Conservation (phyloP, 2,329 filamentous ascomycete genomes). For the Ophiostoma triangulosporum region DNA sequence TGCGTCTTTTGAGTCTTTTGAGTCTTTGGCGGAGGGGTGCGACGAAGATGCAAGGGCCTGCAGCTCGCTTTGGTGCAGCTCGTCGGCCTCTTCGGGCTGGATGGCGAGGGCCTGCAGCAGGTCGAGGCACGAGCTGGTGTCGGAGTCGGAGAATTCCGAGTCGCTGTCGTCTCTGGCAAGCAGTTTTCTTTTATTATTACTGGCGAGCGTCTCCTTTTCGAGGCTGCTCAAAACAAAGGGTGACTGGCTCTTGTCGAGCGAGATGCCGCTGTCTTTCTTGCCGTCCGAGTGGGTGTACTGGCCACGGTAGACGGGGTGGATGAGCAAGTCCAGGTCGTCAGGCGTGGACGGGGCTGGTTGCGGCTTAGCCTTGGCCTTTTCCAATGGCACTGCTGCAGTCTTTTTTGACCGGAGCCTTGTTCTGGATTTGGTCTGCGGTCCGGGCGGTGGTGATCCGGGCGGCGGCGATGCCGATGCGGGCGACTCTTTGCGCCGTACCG, state of each 20-base stretch:
- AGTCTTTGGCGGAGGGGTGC: too few relatives aligned
- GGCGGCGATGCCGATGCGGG: too few relatives aligned
- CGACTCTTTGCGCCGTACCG: not conserved
- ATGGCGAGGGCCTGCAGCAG: conserved; percentile 19
- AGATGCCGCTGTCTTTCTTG: conserved; percentile 12
- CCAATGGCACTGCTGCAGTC: too few relatives aligned
- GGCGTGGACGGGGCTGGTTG: not conserved
- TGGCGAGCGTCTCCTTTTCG: not conserved
- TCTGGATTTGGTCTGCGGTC: not conserved
- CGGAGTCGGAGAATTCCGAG: not conserved
- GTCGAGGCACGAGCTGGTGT: conserved; percentile 16
- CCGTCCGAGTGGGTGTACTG: not conserved
- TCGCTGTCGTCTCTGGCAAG: not conserved
- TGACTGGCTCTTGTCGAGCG: not conserved
- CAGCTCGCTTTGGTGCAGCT: not conserved
- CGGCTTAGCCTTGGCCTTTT: not conserved
- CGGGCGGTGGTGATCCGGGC: too few relatives aligned
- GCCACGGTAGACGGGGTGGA: conserved; percentile 1
- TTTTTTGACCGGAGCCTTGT: not conserved
- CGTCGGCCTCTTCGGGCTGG: conserved; percentile 12
- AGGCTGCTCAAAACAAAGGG: not conserved
- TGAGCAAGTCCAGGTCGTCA: not conserved
- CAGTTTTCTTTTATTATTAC: too few relatives aligned
- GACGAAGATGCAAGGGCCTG: not conserved
- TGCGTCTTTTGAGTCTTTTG: not conserved